These are phyloP conservation scores for Phytophthora aleatoria DNA, from an alignment of 352 stramenopile genomes.

Conservation along the genomic window DNA sequence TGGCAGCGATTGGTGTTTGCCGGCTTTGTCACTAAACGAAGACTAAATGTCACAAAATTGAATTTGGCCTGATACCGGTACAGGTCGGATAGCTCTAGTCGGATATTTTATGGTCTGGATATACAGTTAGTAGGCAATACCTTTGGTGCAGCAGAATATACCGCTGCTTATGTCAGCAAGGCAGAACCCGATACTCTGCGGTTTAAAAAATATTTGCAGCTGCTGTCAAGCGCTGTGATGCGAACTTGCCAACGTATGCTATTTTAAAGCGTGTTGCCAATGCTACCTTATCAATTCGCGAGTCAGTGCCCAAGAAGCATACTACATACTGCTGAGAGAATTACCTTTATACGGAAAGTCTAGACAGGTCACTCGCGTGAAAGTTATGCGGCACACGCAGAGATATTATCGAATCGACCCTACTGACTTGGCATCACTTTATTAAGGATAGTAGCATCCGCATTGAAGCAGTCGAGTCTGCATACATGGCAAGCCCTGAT, in stretches of 20 bases:
- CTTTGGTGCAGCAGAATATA: not conserved
- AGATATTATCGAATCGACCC: not conserved
- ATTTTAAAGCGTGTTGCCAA: not conserved
- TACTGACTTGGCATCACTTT: not conserved
- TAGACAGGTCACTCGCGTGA: not conserved
- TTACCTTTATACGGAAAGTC: conserved; percentile 3
- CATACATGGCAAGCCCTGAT: conserved; percentile 7
- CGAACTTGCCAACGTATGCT: too few relatives aligned
- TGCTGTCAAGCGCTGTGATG: too few relatives aligned
- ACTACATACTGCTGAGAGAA: not conserved
- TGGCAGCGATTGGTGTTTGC: too few relatives aligned
- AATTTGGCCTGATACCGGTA: too few relatives aligned
- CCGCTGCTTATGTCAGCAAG: not conserved
- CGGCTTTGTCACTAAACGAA: too few relatives aligned
- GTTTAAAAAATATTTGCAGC: not conserved
- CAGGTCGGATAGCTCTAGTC: too few relatives aligned
- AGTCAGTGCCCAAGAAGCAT: not conserved
- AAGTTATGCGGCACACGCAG: too few relatives aligned
- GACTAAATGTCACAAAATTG: too few relatives aligned
- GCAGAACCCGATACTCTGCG: not conserved
- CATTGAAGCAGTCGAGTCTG: conserved; percentile 1
- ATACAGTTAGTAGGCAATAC: not conserved
- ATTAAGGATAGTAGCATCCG: not conserved
- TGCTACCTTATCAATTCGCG: not conserved
- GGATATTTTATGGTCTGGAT: too few relatives aligned